Evolutionary conservation across 768 basidiomycete species (phyloP), one percentile per base, ranked within the genome.

Genomic region (Holtermannia corniformis): DNA sequence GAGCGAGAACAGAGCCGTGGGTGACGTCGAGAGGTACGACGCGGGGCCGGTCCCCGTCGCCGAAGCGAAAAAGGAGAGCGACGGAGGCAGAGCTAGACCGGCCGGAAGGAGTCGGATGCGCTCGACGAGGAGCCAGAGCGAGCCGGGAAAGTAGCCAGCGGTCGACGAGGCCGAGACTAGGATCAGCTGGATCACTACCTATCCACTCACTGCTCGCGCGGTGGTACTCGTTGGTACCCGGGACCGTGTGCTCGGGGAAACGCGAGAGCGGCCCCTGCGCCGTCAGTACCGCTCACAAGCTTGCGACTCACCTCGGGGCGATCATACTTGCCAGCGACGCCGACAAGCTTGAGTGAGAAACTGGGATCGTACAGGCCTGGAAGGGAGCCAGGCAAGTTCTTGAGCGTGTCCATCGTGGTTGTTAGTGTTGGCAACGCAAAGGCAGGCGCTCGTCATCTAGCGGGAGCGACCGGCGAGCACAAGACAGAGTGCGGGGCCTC

Each of bases 311-410:
- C 65, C 20, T 64, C 57, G 0, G 60, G 62, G 19, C 25, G 25
- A 27, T 64, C 54, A 43, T 67, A 67, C 48, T 67, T 67, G 51
- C 64, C 64, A 10, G 65, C 65, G 10, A 64, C 65, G 21, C 56
- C 65, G 20, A 64, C 57, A 5, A 64, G 51, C 51, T 67, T 67
- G 43, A 67, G 28, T 12, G 54, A 52, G 24, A 62, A n/a, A n/a
- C 50, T 50, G 12, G 64, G 61, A 40, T 65, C 61, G 43, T 54
- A 62, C 3, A 61, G 44, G 32, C 32, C 32, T 7, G 32, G 32
- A 16, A 37, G 32, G 10, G 32, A 37, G 32, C 7, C 32, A 7
- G 32, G 32, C 32, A 37, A 37, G 32, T 37, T 37, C 32, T 37
- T 37, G 32, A 37, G 32, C 32, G 32, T 37, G 32, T 37, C 32